Percentiles rank a stretch among this genome's conserved stretches.
Evolutionary conservation across 1,139 yeast genomes (phyloP).

Genomic region (Hemisphaericaspora xylofermentans): DNA sequence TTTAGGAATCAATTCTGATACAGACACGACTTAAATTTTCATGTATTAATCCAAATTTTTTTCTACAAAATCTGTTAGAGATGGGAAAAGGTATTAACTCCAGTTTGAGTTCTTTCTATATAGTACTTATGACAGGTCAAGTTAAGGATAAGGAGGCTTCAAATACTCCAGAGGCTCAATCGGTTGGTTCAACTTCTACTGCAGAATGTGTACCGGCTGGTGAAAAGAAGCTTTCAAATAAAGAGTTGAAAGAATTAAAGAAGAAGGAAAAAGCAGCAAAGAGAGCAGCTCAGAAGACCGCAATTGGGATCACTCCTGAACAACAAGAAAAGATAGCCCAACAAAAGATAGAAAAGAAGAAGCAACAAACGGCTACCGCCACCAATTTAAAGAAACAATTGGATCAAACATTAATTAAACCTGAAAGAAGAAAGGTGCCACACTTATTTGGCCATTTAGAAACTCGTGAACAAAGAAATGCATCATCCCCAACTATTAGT

Average conservation of each 20-base stretch:
- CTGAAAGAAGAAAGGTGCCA: slow-evolving; percentile 46
- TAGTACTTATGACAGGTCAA: slow-evolving; percentile 6
- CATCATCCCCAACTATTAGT: slow-evolving; percentile 58
- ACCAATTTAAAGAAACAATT: slow-evolving; percentile 57
- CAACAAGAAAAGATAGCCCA: slow-evolving; percentile 41
- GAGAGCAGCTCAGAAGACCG: slow-evolving; percentile 67
- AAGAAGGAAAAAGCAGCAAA: slow-evolving; percentile 90
- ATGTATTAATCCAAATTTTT: no score
- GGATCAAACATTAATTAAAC: slow-evolving; percentile 52
- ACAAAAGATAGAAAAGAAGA: slow-evolving; percentile 42
- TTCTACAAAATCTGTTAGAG: no score
- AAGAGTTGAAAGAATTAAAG: slow-evolving; percentile 83
- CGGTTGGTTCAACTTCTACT: slow-evolving; percentile 7
- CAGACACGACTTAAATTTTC: background rate
- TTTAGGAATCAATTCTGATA: no score
- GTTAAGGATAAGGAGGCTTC: slow-evolving; percentile 5
- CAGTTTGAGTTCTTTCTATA: background rate
- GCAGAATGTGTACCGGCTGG: slow-evolving; percentile 9
- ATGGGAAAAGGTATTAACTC: background rate
- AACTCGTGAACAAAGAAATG: slow-evolving; percentile 74
- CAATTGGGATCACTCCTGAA: slow-evolving; percentile 48
- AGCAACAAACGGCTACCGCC: slow-evolving; percentile 35
- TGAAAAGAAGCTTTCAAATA: slow-evolving; percentile 54
- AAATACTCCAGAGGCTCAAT: background rate
- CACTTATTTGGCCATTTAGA: slow-evolving; percentile 87